Base-by-base conservation (phyloP, 2,329 filamentous ascomycete genomes). In the Calonectria pauciramosa region DNA sequence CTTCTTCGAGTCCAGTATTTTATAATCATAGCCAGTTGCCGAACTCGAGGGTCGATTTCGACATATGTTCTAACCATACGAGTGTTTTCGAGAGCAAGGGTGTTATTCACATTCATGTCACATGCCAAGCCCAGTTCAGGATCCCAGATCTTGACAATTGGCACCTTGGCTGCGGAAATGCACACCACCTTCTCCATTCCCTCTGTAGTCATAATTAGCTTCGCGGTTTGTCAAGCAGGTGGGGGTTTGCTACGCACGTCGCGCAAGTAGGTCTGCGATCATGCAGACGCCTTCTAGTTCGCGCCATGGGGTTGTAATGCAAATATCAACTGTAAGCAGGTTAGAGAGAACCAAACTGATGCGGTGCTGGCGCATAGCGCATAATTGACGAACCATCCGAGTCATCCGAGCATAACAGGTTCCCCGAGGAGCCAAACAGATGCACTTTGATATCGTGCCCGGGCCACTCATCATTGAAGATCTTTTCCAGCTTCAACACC, bases 41-140 rank as follows among this genome's bases (percentile, higher is more conserved):
- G 93, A 71, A 99, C 95, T 75, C 97, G 93, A 49, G 96, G 92
- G 84, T 99, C 97, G 72, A 97, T 94, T 82, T 97, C 93, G 75
- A 99, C 95, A 86, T 99, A 99, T 0, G 96, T 98, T 83, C 96
- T 95, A 81, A 99, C 97, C 96, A 99, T 98, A 66, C 96, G 93
- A 18, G 97, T 99, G 82, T 99, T 99, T 85, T 99, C 96, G 75
- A 99, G 88, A 5, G 97, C 97, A 68, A 97, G 86, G 0, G 96
- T 97, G 81, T 99, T 99, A 87, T 99, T 99, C 86, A 99, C 96
- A 80, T 99, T 99, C 94, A 99, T 97, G 83, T 99, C 97, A 84
- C 96, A 98, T 20, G 96, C 94, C 66, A 99, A 89, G 77, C 93
- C 89, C 72, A 98, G 89, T 84, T 98, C 95, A 4, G 97, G 97